Conservation (phyloP, 2,329 filamentous ascomycete species). For the Capronia coronata region DNA sequence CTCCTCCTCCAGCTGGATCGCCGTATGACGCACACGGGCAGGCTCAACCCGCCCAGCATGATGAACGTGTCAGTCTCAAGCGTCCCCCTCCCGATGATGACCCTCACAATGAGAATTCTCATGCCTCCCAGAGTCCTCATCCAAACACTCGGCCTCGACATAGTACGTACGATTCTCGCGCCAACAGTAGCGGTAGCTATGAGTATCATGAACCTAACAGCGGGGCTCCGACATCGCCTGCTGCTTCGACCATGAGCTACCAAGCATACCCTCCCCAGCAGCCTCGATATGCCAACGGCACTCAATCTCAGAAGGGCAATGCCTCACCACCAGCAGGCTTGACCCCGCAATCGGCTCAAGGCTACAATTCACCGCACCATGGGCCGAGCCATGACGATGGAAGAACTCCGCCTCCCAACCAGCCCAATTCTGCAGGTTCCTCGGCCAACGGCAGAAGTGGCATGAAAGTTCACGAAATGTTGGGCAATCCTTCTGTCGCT, state of each 20-base stretch:
- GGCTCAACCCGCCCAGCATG: slow-evolving; percentile 34
- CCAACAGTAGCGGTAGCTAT: slow-evolving; percentile 33
- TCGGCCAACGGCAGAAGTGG: slow-evolving; percentile 35
- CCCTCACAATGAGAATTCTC: slow-evolving; percentile 29
- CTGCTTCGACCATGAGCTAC: slow-evolving; percentile 40
- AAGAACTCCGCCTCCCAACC: slow-evolving; percentile 38
- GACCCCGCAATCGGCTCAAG: slow-evolving; percentile 40
- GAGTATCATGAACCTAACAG: slow-evolving; percentile 45
- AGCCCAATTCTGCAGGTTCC: slow-evolving; percentile 32
- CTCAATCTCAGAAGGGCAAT: slow-evolving; percentile 25
- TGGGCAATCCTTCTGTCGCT: slow-evolving; percentile 33
- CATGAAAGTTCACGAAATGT: slow-evolving; percentile 45
- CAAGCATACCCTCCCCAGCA: slow-evolving; percentile 37
- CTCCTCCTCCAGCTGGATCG: slow-evolving; percentile 15
- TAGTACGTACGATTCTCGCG: slow-evolving; percentile 37
- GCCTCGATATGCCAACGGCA: slow-evolving; percentile 36
- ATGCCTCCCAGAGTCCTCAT: slow-evolving; percentile 31
- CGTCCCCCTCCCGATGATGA: slow-evolving; percentile 29
- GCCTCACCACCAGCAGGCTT: slow-evolving; percentile 24
- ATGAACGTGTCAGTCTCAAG: slow-evolving; percentile 43
- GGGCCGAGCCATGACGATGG: slow-evolving; percentile 30
- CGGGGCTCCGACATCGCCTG: slow-evolving; percentile 43
- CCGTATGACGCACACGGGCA: slow-evolving; percentile 33
- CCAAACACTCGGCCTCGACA: slow-evolving; percentile 37
- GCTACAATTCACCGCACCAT: slow-evolving; percentile 40